phyloP scores from a whole-genome alignment of 805 yeast genomes.

The Candida insectorum region DNA sequence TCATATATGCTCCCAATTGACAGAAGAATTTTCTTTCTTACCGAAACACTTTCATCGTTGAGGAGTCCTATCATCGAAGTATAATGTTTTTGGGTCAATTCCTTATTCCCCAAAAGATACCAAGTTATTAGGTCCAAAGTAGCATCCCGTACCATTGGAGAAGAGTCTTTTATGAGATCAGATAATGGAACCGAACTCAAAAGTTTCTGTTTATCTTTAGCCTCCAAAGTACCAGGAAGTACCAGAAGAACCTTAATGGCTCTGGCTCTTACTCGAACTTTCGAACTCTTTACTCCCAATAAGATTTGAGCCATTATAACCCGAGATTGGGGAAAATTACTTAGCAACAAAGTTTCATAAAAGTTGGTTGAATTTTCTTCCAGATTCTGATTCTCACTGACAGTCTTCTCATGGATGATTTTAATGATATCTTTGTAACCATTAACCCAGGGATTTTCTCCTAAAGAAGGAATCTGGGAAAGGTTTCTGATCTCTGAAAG shows the following conservation, averaged over 20 bases:
- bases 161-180: slow-evolving; percentile 55
- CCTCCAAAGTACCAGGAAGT: too few species aligned
- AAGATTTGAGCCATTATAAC: too few species aligned
- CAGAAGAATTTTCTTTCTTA: slow-evolving; percentile 59
- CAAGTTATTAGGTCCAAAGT: slow-evolving; percentile 62
- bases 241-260: slow-evolving; percentile 63
- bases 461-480: too few species aligned
- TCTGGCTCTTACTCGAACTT: slow-evolving; percentile 39
- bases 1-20: slow-evolving; percentile 48
- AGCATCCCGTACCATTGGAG: slow-evolving; percentile 75
- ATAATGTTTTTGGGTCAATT: slow-evolving; percentile 47
- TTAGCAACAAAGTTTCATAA: too few species aligned
- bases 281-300: slow-evolving; percentile 26
- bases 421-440: too few species aligned
- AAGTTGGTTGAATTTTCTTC: too few species aligned
- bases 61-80: slow-evolving; percentile 45
- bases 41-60: slow-evolving; percentile 59
- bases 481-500: too few species aligned
- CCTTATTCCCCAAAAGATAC: slow-evolving; percentile 43
- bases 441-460: too few species aligned
- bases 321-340: too few species aligned
- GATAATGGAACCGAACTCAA: slow-evolving; percentile 50
- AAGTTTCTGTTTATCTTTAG: too few species aligned
- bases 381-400: too few species aligned
- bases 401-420: too few species aligned